Percentiles rank a stretch among this genome's conserved stretches.
Conservation (phyloP, 2,329 filamentous ascomycete species). For the Xylaria sp. region DNA sequence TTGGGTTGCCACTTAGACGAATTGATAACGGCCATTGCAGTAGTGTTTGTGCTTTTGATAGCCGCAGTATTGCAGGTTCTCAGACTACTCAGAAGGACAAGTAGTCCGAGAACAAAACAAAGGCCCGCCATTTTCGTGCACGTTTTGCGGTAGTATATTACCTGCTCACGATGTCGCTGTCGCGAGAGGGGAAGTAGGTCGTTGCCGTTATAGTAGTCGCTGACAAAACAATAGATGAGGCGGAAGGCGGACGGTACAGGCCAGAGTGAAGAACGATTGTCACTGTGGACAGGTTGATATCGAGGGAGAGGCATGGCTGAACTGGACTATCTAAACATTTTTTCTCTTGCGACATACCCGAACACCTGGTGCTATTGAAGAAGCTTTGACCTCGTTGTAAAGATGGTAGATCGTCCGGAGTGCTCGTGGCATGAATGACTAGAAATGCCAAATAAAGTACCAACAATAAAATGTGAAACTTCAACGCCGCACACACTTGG, state of each 20-base stretch:
- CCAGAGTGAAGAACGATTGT: not conserved
- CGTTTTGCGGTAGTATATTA: not conserved
- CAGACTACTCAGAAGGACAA: slow-evolving; percentile 1
- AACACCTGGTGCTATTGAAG: not conserved
- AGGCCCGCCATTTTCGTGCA: not conserved
- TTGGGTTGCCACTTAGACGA: slow-evolving; percentile 1
- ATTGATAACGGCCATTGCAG: not conserved
- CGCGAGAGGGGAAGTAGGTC: slow-evolving; percentile 4
- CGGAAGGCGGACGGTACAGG: not conserved
- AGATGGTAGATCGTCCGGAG: not conserved
- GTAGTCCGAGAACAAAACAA: not conserved
- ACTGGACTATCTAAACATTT: not conserved
- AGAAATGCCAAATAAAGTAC: too few relatives aligned
- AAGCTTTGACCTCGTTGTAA: not conserved
- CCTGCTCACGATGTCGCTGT: slow-evolving; percentile 2
- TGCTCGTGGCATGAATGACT: too few relatives aligned
- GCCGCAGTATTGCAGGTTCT: not conserved
- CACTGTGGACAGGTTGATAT: not conserved
- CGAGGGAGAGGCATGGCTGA: not conserved
- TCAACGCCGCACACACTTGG: too few relatives aligned
- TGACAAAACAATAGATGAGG: not conserved
- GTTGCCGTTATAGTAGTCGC: not conserved
- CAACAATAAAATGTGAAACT: too few relatives aligned
- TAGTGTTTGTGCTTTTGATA: not conserved
- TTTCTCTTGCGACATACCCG: not conserved